Conservation (phyloP, 1,284 basidiomycete genomes). For the Pyrrhoderma noxium region DNA sequence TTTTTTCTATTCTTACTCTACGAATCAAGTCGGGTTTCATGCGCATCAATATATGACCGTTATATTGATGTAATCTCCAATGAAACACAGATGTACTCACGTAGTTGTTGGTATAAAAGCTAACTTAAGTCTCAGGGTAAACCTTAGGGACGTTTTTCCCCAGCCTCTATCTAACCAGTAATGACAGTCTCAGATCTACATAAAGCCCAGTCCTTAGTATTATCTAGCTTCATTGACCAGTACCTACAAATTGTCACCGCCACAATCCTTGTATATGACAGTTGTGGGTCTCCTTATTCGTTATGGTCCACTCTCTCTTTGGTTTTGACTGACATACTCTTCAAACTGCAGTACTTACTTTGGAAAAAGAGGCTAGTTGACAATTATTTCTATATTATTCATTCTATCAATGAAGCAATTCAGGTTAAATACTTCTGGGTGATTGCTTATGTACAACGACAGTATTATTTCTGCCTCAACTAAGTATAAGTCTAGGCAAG, state of each 20-base stretch:
- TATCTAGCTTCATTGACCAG: neutral
- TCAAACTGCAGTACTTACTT: neutral
- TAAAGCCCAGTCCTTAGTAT: too few relatives aligned
- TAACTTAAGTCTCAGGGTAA: too few relatives aligned
- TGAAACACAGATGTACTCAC: too few relatives aligned
- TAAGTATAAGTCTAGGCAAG: neutral
- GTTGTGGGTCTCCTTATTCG: neutral
- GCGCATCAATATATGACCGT: too few relatives aligned
- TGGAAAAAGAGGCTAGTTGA: neutral
- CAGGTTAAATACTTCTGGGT: neutral
- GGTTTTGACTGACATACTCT: too few relatives aligned
- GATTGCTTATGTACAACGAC: neutral
- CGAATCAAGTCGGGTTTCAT: too few relatives aligned
- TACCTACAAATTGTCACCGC: neutral
- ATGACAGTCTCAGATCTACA: too few relatives aligned
- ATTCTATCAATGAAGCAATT: neutral
- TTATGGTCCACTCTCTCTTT: neutral
- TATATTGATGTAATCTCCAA: too few relatives aligned
- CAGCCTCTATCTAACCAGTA: too few relatives aligned
- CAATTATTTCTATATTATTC: neutral
- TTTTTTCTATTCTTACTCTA: too few relatives aligned
- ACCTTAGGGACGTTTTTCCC: too few relatives aligned
- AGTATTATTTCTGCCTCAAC: neutral
- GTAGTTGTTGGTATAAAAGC: too few relatives aligned
- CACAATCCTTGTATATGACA: neutral